A percentile compares a stretch with the other conserved stretches of the same genome.
Conservation (phyloP, 2,329 filamentous ascomycete species). For the Cladosporium cucumerinum region DNA sequence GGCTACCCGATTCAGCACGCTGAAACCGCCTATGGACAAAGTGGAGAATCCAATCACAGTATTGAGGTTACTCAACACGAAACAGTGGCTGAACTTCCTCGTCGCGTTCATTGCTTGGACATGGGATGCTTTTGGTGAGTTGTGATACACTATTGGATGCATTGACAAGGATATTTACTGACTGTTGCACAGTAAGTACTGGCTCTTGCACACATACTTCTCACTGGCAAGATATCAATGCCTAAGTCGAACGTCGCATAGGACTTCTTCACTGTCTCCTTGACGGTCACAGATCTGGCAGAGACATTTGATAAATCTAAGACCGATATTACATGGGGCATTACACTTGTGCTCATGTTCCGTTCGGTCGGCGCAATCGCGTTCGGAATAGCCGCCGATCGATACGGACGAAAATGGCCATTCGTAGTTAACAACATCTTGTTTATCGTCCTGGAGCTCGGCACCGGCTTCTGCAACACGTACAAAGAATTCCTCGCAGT, state of each 20-base stretch:
- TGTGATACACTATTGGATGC: not conserved
- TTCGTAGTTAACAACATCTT: conserved; percentile 60
- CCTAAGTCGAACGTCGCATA: not conserved
- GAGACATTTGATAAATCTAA: conserved; percentile 53
- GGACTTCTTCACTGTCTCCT: conserved; percentile 61
- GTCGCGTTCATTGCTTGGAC: conserved; percentile 50
- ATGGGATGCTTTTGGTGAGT: conserved; percentile 34
- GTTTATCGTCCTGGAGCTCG: conserved; percentile 60
- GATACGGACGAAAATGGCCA: conserved; percentile 40
- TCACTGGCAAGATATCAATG: not conserved
- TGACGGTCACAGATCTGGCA: conserved; percentile 54
- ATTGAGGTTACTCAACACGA: conserved; percentile 49
- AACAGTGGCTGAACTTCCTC: conserved; percentile 59
- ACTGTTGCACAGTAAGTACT: not conserved
- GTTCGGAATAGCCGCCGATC: conserved; percentile 47
- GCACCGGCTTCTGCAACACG: conserved; percentile 57
- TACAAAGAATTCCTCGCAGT: conserved; percentile 58
- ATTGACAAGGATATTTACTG: not conserved
- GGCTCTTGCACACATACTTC: not conserved
- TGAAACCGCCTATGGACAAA: conserved; percentile 55
- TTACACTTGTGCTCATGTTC: conserved; percentile 58
- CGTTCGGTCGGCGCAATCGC: conserved; percentile 57
- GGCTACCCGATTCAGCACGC: conserved; percentile 51
- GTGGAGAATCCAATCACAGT: conserved; percentile 54
- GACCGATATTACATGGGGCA: conserved; percentile 59